phyloP scores from a whole-genome alignment of 2,329 filamentous ascomycete genomes.

The Spiromastix sp. region DNA sequence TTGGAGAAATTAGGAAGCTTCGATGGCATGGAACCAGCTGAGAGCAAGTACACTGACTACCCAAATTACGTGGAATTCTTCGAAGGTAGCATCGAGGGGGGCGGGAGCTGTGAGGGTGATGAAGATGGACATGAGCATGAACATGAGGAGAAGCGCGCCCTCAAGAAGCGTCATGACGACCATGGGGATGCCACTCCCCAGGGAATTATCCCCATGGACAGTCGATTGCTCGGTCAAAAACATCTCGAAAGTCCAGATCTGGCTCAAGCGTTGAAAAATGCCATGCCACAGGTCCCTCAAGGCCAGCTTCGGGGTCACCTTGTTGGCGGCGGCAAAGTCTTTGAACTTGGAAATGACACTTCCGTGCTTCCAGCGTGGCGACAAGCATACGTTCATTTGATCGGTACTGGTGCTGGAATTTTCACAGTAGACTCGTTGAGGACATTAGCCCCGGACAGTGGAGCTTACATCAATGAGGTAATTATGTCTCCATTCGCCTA shows the following conservation, averaged over 20 bases:
- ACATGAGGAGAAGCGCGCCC: conserved; percentile 1
- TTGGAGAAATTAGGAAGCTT: conserved; percentile 1
- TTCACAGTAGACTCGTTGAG: conserved; percentile 23
- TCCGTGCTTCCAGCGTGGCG: conserved; percentile 10
- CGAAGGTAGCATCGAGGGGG: background rate
- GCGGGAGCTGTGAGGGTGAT: no score
- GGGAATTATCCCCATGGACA: conserved; percentile 4
- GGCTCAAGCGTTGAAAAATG: conserved; percentile 3
- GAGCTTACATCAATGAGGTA: conserved; percentile 34
- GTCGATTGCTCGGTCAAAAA: conserved; percentile 2
- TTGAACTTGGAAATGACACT: conserved; percentile 15
- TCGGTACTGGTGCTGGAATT: conserved; percentile 19
- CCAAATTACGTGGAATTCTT: conserved; percentile 1
- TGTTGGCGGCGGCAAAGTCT: conserved; percentile 26
- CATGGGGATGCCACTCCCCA: background rate
- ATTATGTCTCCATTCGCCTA: background rate
- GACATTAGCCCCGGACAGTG: conserved; percentile 26
- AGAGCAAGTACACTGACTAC: conserved; percentile 1
- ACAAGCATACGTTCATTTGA: conserved; percentile 9
- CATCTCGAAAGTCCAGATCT: conserved; percentile 5
- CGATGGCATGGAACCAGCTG: conserved; percentile 2
- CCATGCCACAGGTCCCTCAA: conserved; percentile 3
- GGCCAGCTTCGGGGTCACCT: conserved; percentile 17
- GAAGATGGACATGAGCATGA: conserved; percentile 1
- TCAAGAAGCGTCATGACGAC: conserved; percentile 1